These are phyloP conservation scores for Heterobasidion irregulare DNA, from an alignment of 1,284 basidiomycete genomes.

Conservation along the genomic window DNA sequence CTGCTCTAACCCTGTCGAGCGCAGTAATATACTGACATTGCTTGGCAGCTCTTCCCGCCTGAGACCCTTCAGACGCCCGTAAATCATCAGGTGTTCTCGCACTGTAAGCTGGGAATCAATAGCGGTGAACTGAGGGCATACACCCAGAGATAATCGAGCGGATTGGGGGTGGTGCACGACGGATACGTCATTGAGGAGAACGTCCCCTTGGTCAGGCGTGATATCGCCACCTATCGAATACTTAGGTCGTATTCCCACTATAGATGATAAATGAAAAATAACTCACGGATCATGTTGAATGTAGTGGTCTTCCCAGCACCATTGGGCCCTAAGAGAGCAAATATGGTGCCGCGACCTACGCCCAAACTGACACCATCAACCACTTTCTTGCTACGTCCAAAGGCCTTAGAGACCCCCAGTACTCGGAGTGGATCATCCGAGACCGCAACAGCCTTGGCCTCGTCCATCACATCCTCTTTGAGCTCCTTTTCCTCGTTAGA, in stretches of 20 bases:
- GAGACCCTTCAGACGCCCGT: slow-evolving; percentile 66
- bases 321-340: slow-evolving; percentile 73
- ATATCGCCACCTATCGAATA: slow-evolving; percentile 46
- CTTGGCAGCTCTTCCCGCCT: slow-evolving; percentile 36
- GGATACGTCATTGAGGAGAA: slow-evolving; percentile 56
- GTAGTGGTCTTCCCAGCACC: slow-evolving; percentile 75
- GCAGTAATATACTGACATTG: slow-evolving; percentile 53
- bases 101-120: slow-evolving; percentile 75
- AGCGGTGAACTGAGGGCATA: slow-evolving; percentile 80
- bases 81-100: slow-evolving; percentile 63
- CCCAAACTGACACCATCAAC: slow-evolving; percentile 72
- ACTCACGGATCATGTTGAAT: slow-evolving; percentile 67
- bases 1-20: slow-evolving; percentile 45
- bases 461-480: slow-evolving; percentile 40
- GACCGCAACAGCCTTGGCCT: slow-evolving; percentile 39
- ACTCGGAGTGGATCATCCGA: slow-evolving; percentile 56
- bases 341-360: slow-evolving; percentile 54
- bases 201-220: slow-evolving; percentile 55
- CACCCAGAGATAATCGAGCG: slow-evolving; percentile 62
- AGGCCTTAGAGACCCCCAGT: slow-evolving; percentile 60
- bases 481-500: background rate
- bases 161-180: slow-evolving; percentile 49
- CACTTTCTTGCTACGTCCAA: slow-evolving; percentile 39
- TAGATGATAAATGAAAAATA: background rate
- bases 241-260: background rate